Percentiles rank a stretch among this genome's conserved stretches.
Conservation (phyloP, 768 basidiomycete genomes). For the Kondoa subrosea region DNA sequence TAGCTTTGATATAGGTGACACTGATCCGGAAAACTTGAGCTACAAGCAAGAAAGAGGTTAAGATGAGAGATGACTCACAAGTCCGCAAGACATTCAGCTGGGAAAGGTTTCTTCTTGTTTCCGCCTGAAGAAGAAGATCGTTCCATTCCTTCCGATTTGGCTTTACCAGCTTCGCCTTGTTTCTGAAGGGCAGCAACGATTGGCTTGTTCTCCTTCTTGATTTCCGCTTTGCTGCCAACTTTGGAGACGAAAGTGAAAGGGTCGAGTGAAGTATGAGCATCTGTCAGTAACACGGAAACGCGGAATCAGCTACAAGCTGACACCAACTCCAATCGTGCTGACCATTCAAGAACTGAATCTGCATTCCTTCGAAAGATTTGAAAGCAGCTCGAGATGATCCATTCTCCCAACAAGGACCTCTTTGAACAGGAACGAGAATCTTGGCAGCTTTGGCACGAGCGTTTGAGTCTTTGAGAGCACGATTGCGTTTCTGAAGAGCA, state of each 20-base stretch:
- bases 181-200: neutral
- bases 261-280: constrained; percentile 20
- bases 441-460: neutral
- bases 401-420: constrained; percentile 20
- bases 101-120: constrained; percentile 3
- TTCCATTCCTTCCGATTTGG: neutral
- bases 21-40: neutral
- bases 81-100: neutral
- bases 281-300: neutral
- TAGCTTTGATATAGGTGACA: constrained; percentile 8
- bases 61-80: neutral
- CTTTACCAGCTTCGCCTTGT: neutral
- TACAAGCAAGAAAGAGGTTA: neutral
- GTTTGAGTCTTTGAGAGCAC: neutral
- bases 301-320: no score
- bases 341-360: constrained; percentile 24
- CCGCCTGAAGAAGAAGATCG: neutral
- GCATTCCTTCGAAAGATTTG: constrained; percentile 12
- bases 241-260: constrained; percentile 22
- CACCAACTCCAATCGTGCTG: neutral
- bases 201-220: constrained; percentile 13
- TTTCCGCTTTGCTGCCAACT: neutral
- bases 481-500: constrained; percentile 15
- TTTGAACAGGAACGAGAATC: constrained; percentile 10
- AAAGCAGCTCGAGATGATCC: neutral